Evolutionary conservation across 2,329 filamentous ascomycete genomes (phyloP).

Genomic region (Dactylellina parvicollis): DNA sequence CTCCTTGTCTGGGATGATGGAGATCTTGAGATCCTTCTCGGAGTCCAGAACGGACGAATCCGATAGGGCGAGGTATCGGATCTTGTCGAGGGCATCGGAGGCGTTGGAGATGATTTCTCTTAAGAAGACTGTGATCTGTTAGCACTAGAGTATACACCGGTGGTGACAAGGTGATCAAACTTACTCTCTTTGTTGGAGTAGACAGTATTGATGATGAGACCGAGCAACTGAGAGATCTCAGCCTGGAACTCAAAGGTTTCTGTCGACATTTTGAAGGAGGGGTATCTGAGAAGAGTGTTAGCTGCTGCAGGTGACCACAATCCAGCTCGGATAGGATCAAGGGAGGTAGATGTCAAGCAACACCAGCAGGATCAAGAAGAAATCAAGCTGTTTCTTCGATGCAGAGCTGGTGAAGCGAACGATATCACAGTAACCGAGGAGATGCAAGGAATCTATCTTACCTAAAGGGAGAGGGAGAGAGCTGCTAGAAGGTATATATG

Average conservation of each 20-base stretch:
- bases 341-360: too few species aligned
- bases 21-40: slow-evolving; percentile 97
- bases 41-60: slow-evolving; percentile 97
- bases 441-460: too few species aligned
- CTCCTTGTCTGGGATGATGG: slow-evolving; percentile 98
- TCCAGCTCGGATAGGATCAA: too few species aligned
- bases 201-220: slow-evolving; percentile 99
- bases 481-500: slow-evolving; percentile 31
- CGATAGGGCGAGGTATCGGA: slow-evolving; percentile 97
- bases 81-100: slow-evolving; percentile 99
- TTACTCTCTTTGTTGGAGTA: slow-evolving; percentile 98
- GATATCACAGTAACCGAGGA: too few species aligned
- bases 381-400: too few species aligned
- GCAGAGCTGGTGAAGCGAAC: too few species aligned
- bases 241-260: slow-evolving; percentile 99
- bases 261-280: slow-evolving; percentile 72
- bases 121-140: slow-evolving; percentile 74
- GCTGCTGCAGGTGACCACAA: neutral
- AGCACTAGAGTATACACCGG: neutral
- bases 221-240: slow-evolving; percentile 99
- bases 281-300: slow-evolving; percentile 13
- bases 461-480: slow-evolving; percentile 9
- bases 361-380: too few species aligned
- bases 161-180: neutral
- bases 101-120: slow-evolving; percentile 98